A percentile compares a stretch with the other conserved stretches of the same genome.
Evolutionary conservation across 2,329 filamentous ascomycete species (phyloP).

Genomic region (Xylaria sp.): DNA sequence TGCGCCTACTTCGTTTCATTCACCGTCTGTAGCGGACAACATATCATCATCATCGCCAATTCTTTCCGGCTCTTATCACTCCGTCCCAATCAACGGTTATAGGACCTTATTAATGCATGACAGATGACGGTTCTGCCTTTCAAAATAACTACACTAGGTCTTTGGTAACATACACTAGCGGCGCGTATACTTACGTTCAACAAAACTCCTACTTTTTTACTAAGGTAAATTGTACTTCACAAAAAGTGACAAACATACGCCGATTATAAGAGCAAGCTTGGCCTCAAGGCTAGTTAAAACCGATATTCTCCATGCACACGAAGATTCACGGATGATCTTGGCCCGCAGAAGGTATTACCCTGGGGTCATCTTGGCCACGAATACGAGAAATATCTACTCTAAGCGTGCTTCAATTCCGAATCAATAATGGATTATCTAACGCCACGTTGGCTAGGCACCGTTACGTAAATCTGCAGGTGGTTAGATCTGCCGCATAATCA

Average conservation of each 20-base stretch:
- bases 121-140: not conserved
- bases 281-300: not conserved
- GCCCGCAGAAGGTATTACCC: slow-evolving; percentile 62
- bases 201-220: slow-evolving; percentile 71
- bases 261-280: slow-evolving; percentile 52
- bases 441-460: slow-evolving; percentile 60
- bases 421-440: slow-evolving; percentile 71
- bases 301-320: not conserved
- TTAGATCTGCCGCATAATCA: slow-evolving; percentile 72
- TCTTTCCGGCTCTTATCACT: not conserved
- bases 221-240: slow-evolving; percentile 70
- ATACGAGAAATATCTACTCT: slow-evolving; percentile 71
- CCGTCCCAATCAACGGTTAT: too few species aligned
- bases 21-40: not conserved
- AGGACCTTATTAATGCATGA: not conserved
- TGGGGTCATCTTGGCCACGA: slow-evolving; percentile 72
- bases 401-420: slow-evolving; percentile 73
- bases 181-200: slow-evolving; percentile 69
- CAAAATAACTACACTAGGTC: slow-evolving; percentile 72
- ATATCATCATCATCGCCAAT: not conserved
- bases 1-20: not conserved
- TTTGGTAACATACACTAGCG: slow-evolving; percentile 62
- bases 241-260: slow-evolving; percentile 68
- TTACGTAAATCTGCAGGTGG: slow-evolving; percentile 18
- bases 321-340: slow-evolving; percentile 60